Base-by-base conservation (phyloP, 257 asterid species). In the Nicotiana otophora region DNA sequence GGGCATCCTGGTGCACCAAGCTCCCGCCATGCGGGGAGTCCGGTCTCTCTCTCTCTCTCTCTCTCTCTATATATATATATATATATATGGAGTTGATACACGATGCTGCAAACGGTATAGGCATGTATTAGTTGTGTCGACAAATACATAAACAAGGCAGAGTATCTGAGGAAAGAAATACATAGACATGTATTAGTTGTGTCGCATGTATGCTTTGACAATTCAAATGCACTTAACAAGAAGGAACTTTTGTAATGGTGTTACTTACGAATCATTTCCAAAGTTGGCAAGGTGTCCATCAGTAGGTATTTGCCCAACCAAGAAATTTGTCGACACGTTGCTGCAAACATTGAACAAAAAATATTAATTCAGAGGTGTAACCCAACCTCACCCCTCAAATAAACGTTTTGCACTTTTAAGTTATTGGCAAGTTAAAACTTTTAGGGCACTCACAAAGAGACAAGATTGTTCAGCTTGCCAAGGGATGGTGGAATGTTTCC, bases 311-410 rank as follows among this genome's bases (percentile, higher is more conserved):
- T 91, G 90, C 76, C 99, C 98, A 87, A 88, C 92, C 87, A 96
- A 89, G 88, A 96, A 96, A 88, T 96, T 96, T 74, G 96, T 90
- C n/a, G 99, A 96, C 77, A 96, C 90, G 36, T 96, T 96, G 94
- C 99, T 96, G 84, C 89, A 91, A 82, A 82, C 81, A 91, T 84
- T 81, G 84, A 4, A 90, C 84, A 77, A 85, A 61, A 83, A 51
- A 51, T 48, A 51, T 51, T 51, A 26, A 51, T 51, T 51, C 80
- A 16, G 46, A 11, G 23, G 64, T 62, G 8, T 36, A 75, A 75
- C 63, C 26, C 79, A 72, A 26, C 63, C 63, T 75, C 80, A 75
- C 80, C 46, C 61, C 46, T 51, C 19, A 5, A 75, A 60, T 75
- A 51, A 58, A 51, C 14, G n/a, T 48, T 75, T 75, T 51, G 30